A percentile compares a stretch with the other conserved stretches of the same genome.
phyloP scores from a whole-genome alignment of 805 yeast species.

The Nakazawaea ambrosiae region DNA sequence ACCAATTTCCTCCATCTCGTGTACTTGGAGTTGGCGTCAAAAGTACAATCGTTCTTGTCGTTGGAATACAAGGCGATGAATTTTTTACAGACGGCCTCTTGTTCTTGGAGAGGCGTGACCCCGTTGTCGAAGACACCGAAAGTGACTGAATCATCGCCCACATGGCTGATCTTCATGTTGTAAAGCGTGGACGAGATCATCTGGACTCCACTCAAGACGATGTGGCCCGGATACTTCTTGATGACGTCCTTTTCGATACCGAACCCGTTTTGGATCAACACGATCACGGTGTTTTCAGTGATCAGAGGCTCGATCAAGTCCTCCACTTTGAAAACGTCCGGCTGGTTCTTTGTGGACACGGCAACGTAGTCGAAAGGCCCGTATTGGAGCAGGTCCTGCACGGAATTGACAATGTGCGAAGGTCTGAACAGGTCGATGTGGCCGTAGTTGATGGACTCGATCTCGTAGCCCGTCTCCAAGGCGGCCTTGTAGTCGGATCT shows the following conservation, averaged over 20 bases:
- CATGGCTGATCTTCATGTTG: constrained; percentile 25
- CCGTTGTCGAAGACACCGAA: constrained; percentile 31
- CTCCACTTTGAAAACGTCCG: constrained; percentile 50
- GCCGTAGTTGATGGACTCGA: constrained; percentile 62
- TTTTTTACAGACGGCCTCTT: constrained; percentile 22
- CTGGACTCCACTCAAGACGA: constrained; percentile 32
- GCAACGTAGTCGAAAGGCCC: constrained; percentile 48
- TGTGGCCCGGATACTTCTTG: constrained; percentile 25
- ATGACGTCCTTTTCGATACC: constrained; percentile 30
- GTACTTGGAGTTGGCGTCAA: constrained; percentile 29
- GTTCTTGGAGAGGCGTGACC: constrained; percentile 17
- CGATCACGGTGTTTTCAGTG: constrained; percentile 24
- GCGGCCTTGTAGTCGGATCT: constrained; percentile 59
- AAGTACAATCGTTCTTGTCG: constrained; percentile 20
- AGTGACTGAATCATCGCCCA: constrained; percentile 24
- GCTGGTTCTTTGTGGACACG: constrained; percentile 57
- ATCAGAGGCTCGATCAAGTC: constrained; percentile 19
- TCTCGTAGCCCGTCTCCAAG: constrained; percentile 43
- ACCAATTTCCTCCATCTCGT: constrained; percentile 40
- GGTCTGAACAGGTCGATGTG: constrained; percentile 48
- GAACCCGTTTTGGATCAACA: constrained; percentile 33
- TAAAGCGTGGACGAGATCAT: constrained; percentile 27
- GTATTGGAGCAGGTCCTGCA: constrained; percentile 37
- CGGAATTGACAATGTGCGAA: constrained; percentile 28
- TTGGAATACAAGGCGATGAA: constrained; percentile 28